Evolutionary conservation across 2,329 filamentous ascomycete species (phyloP).

Genomic region (Aaosphaeria arxii): DNA sequence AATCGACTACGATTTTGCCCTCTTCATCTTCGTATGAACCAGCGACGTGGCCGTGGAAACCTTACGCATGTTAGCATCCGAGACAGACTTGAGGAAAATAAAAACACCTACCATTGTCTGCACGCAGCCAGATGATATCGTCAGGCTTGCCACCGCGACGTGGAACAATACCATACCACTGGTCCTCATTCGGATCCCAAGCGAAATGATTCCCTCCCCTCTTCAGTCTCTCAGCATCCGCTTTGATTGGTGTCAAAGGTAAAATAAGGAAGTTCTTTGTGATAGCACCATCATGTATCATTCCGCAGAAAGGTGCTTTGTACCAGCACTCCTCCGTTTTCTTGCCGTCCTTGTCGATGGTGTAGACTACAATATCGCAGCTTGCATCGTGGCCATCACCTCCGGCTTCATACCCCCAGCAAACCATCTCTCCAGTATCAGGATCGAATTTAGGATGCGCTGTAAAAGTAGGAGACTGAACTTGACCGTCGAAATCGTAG

Average conservation of each 20-base stretch:
- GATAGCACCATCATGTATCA: constrained; percentile 41
- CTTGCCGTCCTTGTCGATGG: constrained; percentile 36
- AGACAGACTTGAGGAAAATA: constrained; percentile 1
- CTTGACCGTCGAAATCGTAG: constrained; percentile 40
- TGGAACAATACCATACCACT: constrained; percentile 55
- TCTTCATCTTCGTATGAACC: constrained; percentile 40
- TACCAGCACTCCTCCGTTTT: constrained; percentile 42
- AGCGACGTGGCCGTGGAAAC: constrained; percentile 43
- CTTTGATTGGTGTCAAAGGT: constrained; percentile 38
- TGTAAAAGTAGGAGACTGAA: constrained; percentile 40
- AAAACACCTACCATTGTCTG: constrained; percentile 45
- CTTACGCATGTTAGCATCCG: constrained; percentile 5
- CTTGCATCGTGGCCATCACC: constrained; percentile 31
- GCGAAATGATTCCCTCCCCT: constrained; percentile 41
- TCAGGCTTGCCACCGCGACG: constrained; percentile 49
- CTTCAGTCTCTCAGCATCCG: constrained; percentile 32
- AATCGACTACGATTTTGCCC: constrained; percentile 39
- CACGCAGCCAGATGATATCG: constrained; percentile 53
- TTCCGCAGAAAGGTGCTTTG: constrained; percentile 37
- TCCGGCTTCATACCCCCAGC: constrained; percentile 42
- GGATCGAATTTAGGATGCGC: constrained; percentile 47
- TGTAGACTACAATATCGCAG: constrained; percentile 40
- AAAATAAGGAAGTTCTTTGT: constrained; percentile 40
- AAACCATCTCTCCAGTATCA: constrained; percentile 41
- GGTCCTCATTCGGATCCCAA: constrained; percentile 50